phyloP scores from a whole-genome alignment of 768 basidiomycete species.

The Boletus sensibilis region DNA sequence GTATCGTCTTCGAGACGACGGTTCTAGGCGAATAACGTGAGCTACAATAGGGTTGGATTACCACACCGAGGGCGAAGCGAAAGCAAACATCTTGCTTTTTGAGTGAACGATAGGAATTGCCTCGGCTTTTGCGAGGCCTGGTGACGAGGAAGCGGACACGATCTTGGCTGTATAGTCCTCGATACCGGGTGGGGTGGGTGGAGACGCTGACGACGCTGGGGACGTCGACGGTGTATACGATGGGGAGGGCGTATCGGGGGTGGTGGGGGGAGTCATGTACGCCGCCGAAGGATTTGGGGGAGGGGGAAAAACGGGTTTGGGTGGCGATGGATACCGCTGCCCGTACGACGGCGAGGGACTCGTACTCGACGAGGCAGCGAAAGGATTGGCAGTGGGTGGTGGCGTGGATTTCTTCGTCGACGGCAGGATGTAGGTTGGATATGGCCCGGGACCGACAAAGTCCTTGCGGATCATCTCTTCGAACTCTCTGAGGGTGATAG shows the following conservation, averaged over 20 bases:
- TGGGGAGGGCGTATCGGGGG: constrained; percentile 57
- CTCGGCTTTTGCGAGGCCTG: constrained; percentile 21
- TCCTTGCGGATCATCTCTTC: constrained; percentile 60
- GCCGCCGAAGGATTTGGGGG: constrained; percentile 13
- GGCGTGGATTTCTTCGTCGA: constrained; percentile 62
- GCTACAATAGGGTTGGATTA: constrained; percentile 35
- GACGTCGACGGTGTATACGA: constrained; percentile 52
- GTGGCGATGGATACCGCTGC: constrained; percentile 32
- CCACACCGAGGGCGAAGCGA: constrained; percentile 61
- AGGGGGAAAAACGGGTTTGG: constrained; percentile 25
- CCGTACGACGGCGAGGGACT: constrained; percentile 31
- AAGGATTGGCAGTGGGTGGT: constrained; percentile 30
- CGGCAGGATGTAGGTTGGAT: constrained; percentile 61
- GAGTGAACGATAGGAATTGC: constrained; percentile 32
- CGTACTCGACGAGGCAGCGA: constrained; percentile 32
- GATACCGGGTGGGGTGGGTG: constrained; percentile 54
- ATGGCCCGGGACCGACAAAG: constrained; percentile 54
- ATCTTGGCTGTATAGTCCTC: constrained; percentile 51
- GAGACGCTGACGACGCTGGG: constrained; percentile 61
- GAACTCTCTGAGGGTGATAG: constrained; percentile 57
- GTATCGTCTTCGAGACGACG: constrained; percentile 31
- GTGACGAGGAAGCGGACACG: constrained; percentile 43
- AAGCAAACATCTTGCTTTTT: constrained; percentile 64
- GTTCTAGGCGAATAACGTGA: constrained; percentile 24
- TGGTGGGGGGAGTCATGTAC: constrained; percentile 31